These are phyloP conservation scores for Plasmodium blacklocki DNA, from an alignment of 169 alveolate species.

Conservation along the genomic window DNA sequence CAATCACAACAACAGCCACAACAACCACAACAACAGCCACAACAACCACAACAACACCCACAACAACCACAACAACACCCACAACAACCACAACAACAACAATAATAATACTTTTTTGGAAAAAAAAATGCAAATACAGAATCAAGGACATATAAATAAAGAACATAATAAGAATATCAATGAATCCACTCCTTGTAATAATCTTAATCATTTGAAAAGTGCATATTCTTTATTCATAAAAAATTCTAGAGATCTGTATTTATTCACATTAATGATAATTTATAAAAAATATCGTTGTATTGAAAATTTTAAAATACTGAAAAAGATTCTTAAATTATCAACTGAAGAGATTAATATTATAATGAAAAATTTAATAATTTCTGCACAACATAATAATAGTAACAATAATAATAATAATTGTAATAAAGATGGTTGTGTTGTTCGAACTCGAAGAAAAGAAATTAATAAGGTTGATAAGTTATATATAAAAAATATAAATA, in stretches of 20 bases:
- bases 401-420: background rate
- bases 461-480: slow-evolving; percentile 29
- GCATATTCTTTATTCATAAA: slow-evolving; percentile 18
- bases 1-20: no score
- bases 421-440: background rate
- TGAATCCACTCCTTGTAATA: no score
- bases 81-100: no score
- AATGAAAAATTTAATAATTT: slow-evolving; percentile 3
- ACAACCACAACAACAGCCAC: no score
- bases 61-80: no score
- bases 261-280: slow-evolving; percentile 26
- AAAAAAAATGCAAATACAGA: background rate
- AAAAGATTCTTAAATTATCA: slow-evolving; percentile 36
- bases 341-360: slow-evolving; percentile 26
- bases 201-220: slow-evolving; percentile 22
- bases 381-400: background rate
- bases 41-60: no score
- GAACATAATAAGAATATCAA: no score
- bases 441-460: slow-evolving; percentile 15
- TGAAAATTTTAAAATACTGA: slow-evolving; percentile 30
- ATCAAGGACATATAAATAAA: no score
- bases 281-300: slow-evolving; percentile 11
- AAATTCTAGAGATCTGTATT: slow-evolving; percentile 49
- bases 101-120: no score
- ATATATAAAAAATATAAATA: slow-evolving; percentile 37